Evolutionary conservation across 306 rosid species (phyloP), one percentile per base, ranked within the genome.

Genomic region (Ammopiptanthus mongolicus): DNA sequence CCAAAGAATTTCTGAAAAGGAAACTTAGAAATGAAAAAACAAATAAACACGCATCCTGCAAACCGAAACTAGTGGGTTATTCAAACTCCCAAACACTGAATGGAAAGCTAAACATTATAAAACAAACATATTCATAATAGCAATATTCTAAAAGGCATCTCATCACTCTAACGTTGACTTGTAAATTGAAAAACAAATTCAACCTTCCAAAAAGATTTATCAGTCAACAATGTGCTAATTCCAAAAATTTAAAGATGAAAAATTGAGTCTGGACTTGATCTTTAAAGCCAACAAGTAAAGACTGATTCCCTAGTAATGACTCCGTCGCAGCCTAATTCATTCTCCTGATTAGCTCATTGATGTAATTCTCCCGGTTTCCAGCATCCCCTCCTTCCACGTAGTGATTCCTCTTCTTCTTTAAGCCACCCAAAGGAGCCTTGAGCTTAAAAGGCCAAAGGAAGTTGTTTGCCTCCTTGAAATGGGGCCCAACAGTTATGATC

Each of bases 351-450:
- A 93, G 89, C 90, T 93, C 98, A 41, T 93, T 93, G 80, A 91
- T 91, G 71, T 48, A 93, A 47, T 91, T 91, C 86, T 93, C 98
- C 8, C 96, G 83, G 83, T 89, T 93, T 6, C 98, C 98, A 0
- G 98, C 98, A 81, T 93, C 98, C 52, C 97, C 98, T 2, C 98
- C 98, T 62, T 89, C 98, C 9, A 93, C 98, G 41, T 93, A 93
- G 71, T 93, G 97, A 87, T 93, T 93, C 69, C 98, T 84, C 91
- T 93, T 93, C 83, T 93, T 93, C 84, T 93, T 82, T 29, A 93
- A 79, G 17, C 98, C 98, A 41, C 98, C 93, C 90, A 91, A 58
- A 5, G 98, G 98, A 4, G 98, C 98, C 91, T 87, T 93, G 15
- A 93, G 96, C 89, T 93, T 91, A 59, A 93, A 91, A 37, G 98